These are phyloP conservation scores for Schwanniomyces vanrijiae DNA, from an alignment of 805 yeast species.

Conservation along the genomic window DNA sequence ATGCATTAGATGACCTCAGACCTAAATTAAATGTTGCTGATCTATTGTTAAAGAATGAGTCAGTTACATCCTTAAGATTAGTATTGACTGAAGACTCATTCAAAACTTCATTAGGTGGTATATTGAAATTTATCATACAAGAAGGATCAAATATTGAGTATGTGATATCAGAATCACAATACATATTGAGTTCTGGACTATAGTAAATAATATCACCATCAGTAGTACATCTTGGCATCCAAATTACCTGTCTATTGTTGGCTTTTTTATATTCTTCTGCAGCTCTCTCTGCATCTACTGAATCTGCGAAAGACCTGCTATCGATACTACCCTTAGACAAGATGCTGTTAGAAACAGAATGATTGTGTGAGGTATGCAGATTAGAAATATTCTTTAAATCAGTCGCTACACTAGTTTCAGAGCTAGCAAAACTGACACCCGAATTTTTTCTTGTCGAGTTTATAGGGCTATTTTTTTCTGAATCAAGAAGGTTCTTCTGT, in stretches of 20 bases:
- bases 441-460: conserved; percentile 46
- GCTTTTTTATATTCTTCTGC: conserved; percentile 20
- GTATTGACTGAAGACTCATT: conserved; percentile 17
- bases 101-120: conserved; percentile 25
- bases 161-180: conserved; percentile 56
- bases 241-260: conserved; percentile 28
- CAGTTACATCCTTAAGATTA: conserved; percentile 3
- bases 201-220: conserved; percentile 58
- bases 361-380: conserved; percentile 1
- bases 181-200: conserved; percentile 59
- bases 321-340: conserved; percentile 3
- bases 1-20: conserved; percentile 40
- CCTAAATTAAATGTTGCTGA: conserved; percentile 25
- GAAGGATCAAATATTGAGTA: conserved; percentile 30
- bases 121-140: conserved; percentile 20
- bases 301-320: conserved; percentile 12
- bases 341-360: conserved; percentile 10
- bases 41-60: conserved; percentile 7
- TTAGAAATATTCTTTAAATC: conserved; percentile 12
- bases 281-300: conserved; percentile 30
- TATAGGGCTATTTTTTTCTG: conserved; percentile 30
- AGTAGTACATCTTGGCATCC: conserved; percentile 63
- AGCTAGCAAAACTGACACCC: conserved; percentile 49
- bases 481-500: conserved; percentile 36
- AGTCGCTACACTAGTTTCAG: conserved; percentile 33